Conservation (phyloP, 306 rosid genomes). For the Cucurbita pepo region DNA sequence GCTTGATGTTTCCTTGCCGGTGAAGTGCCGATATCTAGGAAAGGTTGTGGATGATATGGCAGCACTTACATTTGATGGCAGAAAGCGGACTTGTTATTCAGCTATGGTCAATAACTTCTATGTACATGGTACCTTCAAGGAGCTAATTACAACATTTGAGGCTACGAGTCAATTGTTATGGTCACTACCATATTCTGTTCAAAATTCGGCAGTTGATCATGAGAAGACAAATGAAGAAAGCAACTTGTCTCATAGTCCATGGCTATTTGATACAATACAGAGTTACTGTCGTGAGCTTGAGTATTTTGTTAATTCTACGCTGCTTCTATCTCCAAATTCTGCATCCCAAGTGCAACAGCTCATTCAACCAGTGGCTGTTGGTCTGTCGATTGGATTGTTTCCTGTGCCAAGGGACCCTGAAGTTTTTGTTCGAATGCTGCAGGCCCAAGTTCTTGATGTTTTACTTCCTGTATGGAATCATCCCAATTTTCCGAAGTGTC, state of each 20-base stretch:
- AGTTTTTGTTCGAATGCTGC: conserved; percentile 88
- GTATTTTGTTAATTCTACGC: conserved; percentile 85
- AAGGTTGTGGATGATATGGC: conserved; percentile 89
- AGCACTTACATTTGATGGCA: conserved; percentile 64
- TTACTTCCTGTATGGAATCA: conserved; percentile 88
- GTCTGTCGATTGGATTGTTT: conserved; percentile 86
- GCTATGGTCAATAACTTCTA: conserved; percentile 83
- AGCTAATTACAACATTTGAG: conserved; percentile 77
- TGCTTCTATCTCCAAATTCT: conserved; percentile 70
- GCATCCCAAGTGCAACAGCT: conserved; percentile 85
- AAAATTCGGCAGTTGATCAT: conserved; percentile 36
- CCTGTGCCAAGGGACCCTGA: conserved; percentile 98
- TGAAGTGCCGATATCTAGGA: conserved; percentile 91
- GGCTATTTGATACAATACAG: conserved; percentile 88
- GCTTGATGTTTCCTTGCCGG: conserved; percentile 53
- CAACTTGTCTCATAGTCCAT: conserved; percentile 51
- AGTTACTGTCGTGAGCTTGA: conserved; percentile 77
- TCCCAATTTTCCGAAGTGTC: conserved; percentile 60
- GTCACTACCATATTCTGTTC: conserved; percentile 51
- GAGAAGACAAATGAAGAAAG: conserved; percentile 56
- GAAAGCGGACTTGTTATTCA: conserved; percentile 74
- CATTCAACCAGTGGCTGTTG: conserved; percentile 93
- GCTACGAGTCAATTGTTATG: conserved; percentile 97
- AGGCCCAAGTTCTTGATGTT: conserved; percentile 87
- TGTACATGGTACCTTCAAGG: conserved; percentile 89